Conservation (phyloP, 305 asterid genomes). For the Ilex paraguariensis region DNA sequence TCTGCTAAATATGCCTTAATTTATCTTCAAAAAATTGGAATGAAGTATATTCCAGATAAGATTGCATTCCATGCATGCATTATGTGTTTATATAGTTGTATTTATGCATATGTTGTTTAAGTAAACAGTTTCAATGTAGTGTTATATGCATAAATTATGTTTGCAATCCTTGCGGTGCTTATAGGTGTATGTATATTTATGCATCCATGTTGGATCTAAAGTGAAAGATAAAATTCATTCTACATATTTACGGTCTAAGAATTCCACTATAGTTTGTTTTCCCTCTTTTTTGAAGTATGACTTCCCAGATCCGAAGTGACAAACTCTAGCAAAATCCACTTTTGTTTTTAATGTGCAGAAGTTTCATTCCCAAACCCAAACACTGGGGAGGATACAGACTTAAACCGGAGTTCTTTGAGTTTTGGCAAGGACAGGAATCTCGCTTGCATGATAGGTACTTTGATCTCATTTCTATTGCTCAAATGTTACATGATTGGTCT, state of each 20-base stretch:
- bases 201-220: slow-evolving; percentile 6
- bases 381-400: slow-evolving; percentile 95
- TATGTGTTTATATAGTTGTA: not conserved
- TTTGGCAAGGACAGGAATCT: slow-evolving; percentile 96
- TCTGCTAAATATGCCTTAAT: no score
- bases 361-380: slow-evolving; percentile 70
- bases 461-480: not conserved
- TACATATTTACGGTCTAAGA: no score
- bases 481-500: slow-evolving; percentile 10
- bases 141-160: no score
- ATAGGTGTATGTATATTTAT: not conserved
- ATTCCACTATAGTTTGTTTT: no score
- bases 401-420: slow-evolving; percentile 74
- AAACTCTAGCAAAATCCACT: no score
- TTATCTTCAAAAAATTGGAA: no score
- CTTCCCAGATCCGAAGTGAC: no score
- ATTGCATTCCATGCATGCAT: not conserved
- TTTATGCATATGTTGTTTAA: no score
- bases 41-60: no score
- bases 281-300: no score
- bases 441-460: slow-evolving; percentile 83
- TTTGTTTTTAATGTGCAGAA: slow-evolving; percentile 33
- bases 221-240: not conserved
- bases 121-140: no score
- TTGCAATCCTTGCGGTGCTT: no score